Evolutionary conservation across 2,329 filamentous ascomycete species (phyloP).

Genomic region (Apiospora phragmitis): DNA sequence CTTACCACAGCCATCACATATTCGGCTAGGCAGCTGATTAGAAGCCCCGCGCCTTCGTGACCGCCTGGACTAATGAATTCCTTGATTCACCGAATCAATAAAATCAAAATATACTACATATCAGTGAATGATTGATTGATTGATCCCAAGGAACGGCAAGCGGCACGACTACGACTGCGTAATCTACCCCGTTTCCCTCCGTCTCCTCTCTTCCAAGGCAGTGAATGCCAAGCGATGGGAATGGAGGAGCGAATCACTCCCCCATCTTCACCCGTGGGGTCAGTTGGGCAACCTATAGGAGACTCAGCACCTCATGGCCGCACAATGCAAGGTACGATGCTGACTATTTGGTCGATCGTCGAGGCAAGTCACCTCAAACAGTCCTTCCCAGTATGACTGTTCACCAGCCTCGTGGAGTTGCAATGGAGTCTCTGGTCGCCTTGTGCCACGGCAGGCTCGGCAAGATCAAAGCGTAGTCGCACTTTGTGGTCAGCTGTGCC

Average conservation of each 20-base stretch:
- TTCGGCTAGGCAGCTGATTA: not conserved
- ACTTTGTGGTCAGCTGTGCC: conserved; percentile 11
- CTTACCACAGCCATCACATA: not conserved
- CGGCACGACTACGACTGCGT: not conserved
- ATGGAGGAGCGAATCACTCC: not conserved
- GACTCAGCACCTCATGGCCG: not conserved
- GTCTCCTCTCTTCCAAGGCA: not conserved
- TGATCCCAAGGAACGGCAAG: not conserved
- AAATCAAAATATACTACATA: not conserved
- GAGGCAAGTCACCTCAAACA: conserved; percentile 9
- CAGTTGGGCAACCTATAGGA: conserved; percentile 4
- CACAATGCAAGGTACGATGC: conserved; percentile 13
- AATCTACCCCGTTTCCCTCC: not conserved
- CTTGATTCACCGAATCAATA: not conserved
- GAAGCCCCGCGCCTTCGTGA: not conserved
- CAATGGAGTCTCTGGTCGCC: conserved; percentile 1
- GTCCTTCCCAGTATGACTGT: conserved; percentile 6
- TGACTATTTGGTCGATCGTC: conserved; percentile 7
- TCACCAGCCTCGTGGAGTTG: conserved; percentile 12
- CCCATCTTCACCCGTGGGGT: not conserved
- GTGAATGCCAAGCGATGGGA: not conserved
- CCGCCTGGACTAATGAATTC: not conserved
- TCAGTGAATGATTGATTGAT: not conserved
- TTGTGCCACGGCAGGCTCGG: conserved; percentile 9
- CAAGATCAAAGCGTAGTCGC: conserved; percentile 2